Conservation (phyloP, 1,139 yeast species). For the Hansenula lynferdii region DNA sequence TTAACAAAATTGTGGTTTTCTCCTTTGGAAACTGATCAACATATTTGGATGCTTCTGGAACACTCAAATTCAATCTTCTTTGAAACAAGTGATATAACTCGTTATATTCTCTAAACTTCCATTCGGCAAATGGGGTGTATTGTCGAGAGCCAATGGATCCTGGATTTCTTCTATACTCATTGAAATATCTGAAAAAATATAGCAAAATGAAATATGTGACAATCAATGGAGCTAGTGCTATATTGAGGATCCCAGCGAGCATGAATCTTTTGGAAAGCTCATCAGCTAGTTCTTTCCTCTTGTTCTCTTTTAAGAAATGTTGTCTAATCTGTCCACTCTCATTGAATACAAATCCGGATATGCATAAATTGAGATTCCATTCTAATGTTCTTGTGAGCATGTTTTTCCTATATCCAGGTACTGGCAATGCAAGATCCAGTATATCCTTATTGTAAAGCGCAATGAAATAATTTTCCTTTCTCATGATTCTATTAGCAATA, state of each 20-base stretch:
- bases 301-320: constrained; percentile 64
- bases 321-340: constrained; percentile 81
- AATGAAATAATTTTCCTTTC: constrained; percentile 89
- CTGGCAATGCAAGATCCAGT: constrained; percentile 58
- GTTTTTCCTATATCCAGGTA: constrained; percentile 29
- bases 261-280: constrained; percentile 77
- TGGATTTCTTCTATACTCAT: constrained; percentile 89
- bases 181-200: constrained; percentile 86
- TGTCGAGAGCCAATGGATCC: constrained; percentile 80
- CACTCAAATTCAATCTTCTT: constrained; percentile 70
- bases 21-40: constrained; percentile 92
- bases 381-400: constrained; percentile 83
- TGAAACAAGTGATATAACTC: constrained; percentile 87
- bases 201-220: constrained; percentile 76
- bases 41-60: constrained; percentile 75
- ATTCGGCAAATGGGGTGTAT: constrained; percentile 90
- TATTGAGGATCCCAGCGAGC: constrained; percentile 82
- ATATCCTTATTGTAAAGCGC: constrained; percentile 81
- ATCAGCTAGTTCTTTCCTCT: constrained; percentile 59
- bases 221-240: constrained; percentile 79
- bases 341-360: constrained; percentile 82
- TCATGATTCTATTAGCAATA: constrained; percentile 92
- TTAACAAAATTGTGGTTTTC: constrained; percentile 55
- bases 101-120: constrained; percentile 92
- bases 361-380: constrained; percentile 88